A percentile compares a stretch with the other conserved stretches of the same genome.
phyloP scores from a whole-genome alignment of 140 eudicot genomes.

The Bidens hawaiensis region DNA sequence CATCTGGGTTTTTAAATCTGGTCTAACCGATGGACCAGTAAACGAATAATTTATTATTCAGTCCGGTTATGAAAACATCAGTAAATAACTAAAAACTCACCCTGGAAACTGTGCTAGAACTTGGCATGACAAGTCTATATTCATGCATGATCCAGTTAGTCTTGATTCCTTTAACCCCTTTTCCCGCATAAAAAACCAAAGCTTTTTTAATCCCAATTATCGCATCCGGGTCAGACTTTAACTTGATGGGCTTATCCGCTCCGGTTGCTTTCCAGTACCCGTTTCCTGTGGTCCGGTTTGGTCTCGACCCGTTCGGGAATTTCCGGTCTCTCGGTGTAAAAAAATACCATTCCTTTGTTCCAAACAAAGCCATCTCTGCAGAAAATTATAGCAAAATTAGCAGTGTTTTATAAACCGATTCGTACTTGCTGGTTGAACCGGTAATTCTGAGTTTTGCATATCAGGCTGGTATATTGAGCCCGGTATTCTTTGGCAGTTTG shows the following conservation, averaged over 20 bases:
- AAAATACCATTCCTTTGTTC: slow-evolving; percentile 46
- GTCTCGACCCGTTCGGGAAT: slow-evolving; percentile 38
- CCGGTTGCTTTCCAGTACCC: slow-evolving; percentile 51
- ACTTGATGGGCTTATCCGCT: slow-evolving; percentile 30
- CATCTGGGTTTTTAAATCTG: too few species aligned
- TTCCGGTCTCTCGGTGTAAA: slow-evolving; percentile 48
- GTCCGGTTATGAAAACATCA: too few species aligned
- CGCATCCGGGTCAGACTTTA: slow-evolving; percentile 11
- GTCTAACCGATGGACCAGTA: too few species aligned
- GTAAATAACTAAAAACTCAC: too few species aligned
- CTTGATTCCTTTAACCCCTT: slow-evolving; percentile 33
- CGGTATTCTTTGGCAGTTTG: too few species aligned
- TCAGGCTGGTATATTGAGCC: too few species aligned
- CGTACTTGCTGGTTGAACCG: too few species aligned
- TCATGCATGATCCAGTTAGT: slow-evolving; percentile 56
- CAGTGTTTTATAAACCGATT: too few species aligned
- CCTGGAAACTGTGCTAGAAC: slow-evolving; percentile 5
- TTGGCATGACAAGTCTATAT: slow-evolving; percentile 31
- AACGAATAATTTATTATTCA: too few species aligned
- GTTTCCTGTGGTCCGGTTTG: slow-evolving; percentile 36
- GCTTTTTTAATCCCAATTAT: slow-evolving; percentile 35
- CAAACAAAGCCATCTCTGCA: slow-evolving; percentile 35
- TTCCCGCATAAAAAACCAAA: slow-evolving; percentile 43
- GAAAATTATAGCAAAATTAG: not conserved
- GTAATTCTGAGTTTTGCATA: too few species aligned